A percentile compares a stretch with the other conserved stretches of the same genome.
These are phyloP conservation scores for Nannochloropsis salina DNA, from an alignment of 108 stramenopile genomes.

Conservation along the genomic window DNA sequence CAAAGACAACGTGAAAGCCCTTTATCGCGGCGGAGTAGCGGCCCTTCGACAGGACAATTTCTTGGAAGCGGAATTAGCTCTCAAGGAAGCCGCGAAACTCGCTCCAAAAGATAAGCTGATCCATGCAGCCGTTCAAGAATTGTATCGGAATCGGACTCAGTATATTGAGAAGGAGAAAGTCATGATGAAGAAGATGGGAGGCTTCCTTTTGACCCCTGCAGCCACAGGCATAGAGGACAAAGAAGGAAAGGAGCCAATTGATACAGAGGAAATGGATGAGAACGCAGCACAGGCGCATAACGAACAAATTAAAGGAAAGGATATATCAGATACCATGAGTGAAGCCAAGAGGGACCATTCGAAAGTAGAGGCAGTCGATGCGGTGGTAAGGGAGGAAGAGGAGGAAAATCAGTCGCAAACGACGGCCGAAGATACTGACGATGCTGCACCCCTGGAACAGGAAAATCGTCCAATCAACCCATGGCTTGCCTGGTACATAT, in stretches of 20 bases:
- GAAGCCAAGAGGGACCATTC: background rate
- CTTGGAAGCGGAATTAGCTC: constrained; percentile 10
- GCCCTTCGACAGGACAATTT: constrained; percentile 11
- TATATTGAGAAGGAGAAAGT: constrained; percentile 13
- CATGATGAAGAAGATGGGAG: constrained; percentile 11
- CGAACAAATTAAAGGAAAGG: background rate
- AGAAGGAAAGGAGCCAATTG: background rate
- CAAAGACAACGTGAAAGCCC: background rate
- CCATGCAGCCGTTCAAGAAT: background rate
- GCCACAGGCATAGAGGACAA: background rate
- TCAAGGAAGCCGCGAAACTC: background rate
- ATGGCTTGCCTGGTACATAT: background rate
- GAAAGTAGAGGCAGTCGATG: background rate
- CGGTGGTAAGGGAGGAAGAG: background rate
- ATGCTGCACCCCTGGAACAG: background rate
- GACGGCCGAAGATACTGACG: background rate
- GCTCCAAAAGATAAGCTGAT: background rate
- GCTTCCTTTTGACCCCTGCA: background rate
- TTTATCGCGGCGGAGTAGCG: background rate
- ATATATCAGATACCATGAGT: background rate
- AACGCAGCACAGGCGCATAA: background rate
- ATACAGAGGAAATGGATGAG: constrained; percentile 13
- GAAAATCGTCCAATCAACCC: constrained; percentile 1
- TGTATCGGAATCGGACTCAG: background rate
- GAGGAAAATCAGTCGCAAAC: background rate